Conservation (phyloP, 768 basidiomycete species). For the Clathrus columnatus region DNA sequence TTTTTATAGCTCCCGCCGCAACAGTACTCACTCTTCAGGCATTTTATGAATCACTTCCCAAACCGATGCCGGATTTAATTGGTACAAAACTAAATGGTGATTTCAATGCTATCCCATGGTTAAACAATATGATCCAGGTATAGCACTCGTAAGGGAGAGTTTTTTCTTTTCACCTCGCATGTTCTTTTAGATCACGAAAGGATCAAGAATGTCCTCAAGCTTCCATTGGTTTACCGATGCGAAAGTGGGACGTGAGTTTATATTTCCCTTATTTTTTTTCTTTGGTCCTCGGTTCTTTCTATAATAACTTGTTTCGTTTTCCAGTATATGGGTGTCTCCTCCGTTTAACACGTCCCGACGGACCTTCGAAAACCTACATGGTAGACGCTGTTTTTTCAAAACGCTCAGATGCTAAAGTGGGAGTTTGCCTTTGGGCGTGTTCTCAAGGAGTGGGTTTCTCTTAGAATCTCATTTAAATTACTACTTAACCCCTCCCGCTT, state of each 20-base stretch:
- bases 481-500: not conserved
- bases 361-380: constrained; percentile 43
- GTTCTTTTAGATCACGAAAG: constrained; percentile 30
- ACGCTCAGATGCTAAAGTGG: constrained; percentile 58
- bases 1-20: constrained; percentile 6
- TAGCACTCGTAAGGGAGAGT: not conserved
- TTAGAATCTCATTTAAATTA: not conserved
- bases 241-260: constrained; percentile 35
- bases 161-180: not conserved
- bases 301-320: constrained; percentile 1
- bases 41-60: constrained; percentile 59
- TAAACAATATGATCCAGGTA: constrained; percentile 41
- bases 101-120: constrained; percentile 45
- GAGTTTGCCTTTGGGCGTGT: constrained; percentile 57
- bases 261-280: not conserved
- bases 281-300: not conserved
- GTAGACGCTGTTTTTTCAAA: constrained; percentile 56
- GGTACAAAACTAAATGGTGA: constrained; percentile 37
- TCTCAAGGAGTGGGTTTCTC: constrained; percentile 35
- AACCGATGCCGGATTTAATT: constrained; percentile 50
- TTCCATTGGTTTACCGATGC: constrained; percentile 40
- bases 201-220: constrained; percentile 33
- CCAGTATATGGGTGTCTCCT: constrained; percentile 58
- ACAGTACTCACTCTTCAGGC: constrained; percentile 37
- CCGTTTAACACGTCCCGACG: constrained; percentile 43